Conservation (phyloP, 305 asterid species). For the Salvia sclarea region DNA sequence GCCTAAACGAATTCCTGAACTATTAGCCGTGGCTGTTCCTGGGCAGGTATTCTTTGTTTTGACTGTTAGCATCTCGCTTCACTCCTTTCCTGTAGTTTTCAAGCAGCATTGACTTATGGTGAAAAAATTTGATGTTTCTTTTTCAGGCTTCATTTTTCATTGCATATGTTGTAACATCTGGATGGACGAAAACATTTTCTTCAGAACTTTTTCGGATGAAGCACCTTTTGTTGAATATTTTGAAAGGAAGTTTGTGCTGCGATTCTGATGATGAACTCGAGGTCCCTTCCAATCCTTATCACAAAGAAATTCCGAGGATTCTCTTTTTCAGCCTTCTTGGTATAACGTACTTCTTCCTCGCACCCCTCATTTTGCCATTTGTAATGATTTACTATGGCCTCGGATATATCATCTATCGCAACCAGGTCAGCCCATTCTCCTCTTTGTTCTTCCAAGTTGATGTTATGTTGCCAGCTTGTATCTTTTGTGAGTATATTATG, state of each 20-base stretch:
- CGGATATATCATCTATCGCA: slow-evolving; percentile 84
- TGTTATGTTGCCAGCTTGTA: slow-evolving; percentile 7
- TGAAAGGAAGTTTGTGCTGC: slow-evolving; percentile 50
- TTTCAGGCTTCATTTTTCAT: slow-evolving; percentile 91
- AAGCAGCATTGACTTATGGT: not conserved
- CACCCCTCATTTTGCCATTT: slow-evolving; percentile 92
- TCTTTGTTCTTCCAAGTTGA: slow-evolving; percentile 15
- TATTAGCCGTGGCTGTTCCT: slow-evolving; percentile 89
- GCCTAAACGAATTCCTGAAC: slow-evolving; percentile 75
- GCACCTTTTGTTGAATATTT: slow-evolving; percentile 43
- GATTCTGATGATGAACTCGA: slow-evolving; percentile 53
- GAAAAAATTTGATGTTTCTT: slow-evolving; percentile 28
- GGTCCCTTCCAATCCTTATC: slow-evolving; percentile 84
- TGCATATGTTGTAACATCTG: slow-evolving; percentile 94
- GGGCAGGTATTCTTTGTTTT: slow-evolving; percentile 69
- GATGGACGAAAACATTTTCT: slow-evolving; percentile 84
- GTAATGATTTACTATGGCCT: slow-evolving; percentile 78
- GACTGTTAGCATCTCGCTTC: not conserved
- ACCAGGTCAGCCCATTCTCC: slow-evolving; percentile 64
- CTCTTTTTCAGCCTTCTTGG: slow-evolving; percentile 91
- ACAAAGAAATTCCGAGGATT: slow-evolving; percentile 82
- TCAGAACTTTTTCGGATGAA: slow-evolving; percentile 61
- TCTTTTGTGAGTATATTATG: slow-evolving; percentile 3
- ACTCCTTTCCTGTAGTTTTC: not conserved
- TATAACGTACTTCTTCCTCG: slow-evolving; percentile 78